These are phyloP conservation scores for Sporopachydermia cereana DNA, from an alignment of 1,139 yeast genomes.

Conservation along the genomic window DNA sequence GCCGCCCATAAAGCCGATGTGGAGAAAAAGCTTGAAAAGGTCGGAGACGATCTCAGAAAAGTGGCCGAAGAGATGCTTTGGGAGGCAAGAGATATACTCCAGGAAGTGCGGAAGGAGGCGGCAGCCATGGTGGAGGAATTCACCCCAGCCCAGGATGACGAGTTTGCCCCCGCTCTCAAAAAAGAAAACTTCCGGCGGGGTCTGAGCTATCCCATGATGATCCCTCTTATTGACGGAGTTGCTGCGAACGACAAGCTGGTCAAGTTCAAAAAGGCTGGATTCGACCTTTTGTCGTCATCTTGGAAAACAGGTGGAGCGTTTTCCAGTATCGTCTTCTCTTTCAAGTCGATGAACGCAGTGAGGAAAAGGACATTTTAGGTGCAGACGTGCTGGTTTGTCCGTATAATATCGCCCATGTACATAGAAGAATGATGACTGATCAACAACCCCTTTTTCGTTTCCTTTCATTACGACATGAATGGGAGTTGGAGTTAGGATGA, in stretches of 20 bases:
- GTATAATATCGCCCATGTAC: too few species aligned
- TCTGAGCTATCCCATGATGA: conserved; percentile 1
- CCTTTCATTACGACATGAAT: too few species aligned
- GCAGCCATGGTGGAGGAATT: background rate
- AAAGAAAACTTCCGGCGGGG: background rate
- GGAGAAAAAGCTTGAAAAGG: background rate
- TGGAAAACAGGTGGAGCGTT: background rate
- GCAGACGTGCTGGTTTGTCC: too few species aligned
- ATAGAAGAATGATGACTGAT: too few species aligned
- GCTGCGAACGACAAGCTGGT: background rate
- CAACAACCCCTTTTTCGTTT: too few species aligned
- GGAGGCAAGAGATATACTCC: conserved; percentile 3
- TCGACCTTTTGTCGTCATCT: background rate
- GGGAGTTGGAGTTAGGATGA: too few species aligned
- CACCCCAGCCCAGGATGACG: background rate
- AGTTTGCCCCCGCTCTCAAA: background rate
- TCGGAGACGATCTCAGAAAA: conserved; percentile 4
- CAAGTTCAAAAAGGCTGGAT: background rate
- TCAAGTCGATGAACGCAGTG: conserved; percentile 2
- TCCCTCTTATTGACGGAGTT: conserved; percentile 1
- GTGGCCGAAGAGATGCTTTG: background rate
- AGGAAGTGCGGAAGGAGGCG: background rate
- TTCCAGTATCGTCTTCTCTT: background rate
- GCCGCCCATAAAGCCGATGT: conserved; percentile 2
- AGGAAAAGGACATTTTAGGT: background rate